These are phyloP conservation scores for Exophiala sp. DNA, from an alignment of 2,329 filamentous ascomycete species.

Conservation along the genomic window DNA sequence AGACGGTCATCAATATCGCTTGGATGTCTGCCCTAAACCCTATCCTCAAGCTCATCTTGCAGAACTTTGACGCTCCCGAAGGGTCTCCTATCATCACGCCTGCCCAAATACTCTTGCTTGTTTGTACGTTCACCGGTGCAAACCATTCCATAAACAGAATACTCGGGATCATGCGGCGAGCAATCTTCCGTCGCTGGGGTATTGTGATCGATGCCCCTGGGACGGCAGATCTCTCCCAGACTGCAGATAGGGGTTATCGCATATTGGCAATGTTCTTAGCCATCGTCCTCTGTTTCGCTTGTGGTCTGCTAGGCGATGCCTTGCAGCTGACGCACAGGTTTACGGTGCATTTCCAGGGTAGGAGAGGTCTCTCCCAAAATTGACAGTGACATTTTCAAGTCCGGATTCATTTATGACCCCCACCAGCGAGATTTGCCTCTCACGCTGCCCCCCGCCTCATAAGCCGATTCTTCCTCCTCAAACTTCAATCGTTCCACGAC, in stretches of 20 bases:
- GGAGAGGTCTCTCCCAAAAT: background rate
- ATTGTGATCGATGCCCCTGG: background rate
- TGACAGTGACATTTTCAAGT: background rate
- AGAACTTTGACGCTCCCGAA: background rate
- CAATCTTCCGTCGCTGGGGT: background rate
- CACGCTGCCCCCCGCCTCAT: constrained; percentile 9
- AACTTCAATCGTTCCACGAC: constrained; percentile 53
- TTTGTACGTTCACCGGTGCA: background rate
- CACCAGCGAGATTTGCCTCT: constrained; percentile 23
- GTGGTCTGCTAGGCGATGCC: background rate
- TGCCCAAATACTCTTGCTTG: background rate
- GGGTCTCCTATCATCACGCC: background rate
- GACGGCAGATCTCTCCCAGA: background rate
- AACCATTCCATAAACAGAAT: background rate
- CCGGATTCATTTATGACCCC: constrained; percentile 9
- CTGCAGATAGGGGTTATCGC: background rate
- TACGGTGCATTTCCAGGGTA: background rate
- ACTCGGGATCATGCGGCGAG: background rate
- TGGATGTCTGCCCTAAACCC: background rate
- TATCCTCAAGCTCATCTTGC: background rate
- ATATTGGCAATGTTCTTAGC: background rate
- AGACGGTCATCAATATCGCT: background rate
- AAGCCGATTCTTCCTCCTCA: constrained; percentile 51
- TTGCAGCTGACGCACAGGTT: background rate
- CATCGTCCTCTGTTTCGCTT: background rate